Percentiles rank a stretch among this genome's conserved stretches.
Conservation (phyloP, 2,329 filamentous ascomycete species). For the Cordyceps fumosorosea region DNA sequence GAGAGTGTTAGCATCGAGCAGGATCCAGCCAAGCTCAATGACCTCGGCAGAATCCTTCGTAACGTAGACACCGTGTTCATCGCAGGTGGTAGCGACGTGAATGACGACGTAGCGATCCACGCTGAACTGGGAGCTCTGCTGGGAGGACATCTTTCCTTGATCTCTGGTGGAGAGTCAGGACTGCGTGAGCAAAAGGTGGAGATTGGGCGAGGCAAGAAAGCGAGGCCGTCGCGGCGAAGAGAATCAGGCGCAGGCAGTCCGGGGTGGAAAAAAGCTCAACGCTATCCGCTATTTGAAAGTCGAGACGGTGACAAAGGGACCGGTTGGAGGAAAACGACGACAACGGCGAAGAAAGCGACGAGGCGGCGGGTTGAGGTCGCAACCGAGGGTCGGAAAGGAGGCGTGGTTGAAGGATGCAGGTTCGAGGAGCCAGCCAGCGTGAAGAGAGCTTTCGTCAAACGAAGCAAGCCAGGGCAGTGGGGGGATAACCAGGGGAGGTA, state of each 20-base stretch:
- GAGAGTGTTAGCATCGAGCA: slow-evolving; percentile 83
- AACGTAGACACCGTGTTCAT: slow-evolving; percentile 98
- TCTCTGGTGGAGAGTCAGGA: slow-evolving; percentile 18
- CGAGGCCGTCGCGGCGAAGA: slow-evolving; percentile 8
- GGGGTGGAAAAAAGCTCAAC: slow-evolving; percentile 14
- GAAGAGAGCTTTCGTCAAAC: slow-evolving; percentile 9
- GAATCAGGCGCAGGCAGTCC: slow-evolving; percentile 1
- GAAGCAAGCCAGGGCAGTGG: neutral
- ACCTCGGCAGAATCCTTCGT: slow-evolving; percentile 99
- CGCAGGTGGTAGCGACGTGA: slow-evolving; percentile 96
- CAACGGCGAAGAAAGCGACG: neutral
- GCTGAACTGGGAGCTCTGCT: slow-evolving; percentile 52
- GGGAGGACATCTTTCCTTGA: slow-evolving; percentile 31
- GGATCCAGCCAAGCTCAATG: slow-evolving; percentile 97
- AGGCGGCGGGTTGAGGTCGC: neutral
- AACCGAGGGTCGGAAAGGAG: neutral
- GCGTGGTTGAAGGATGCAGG: neutral
- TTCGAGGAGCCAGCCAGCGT: slow-evolving; percentile 1
- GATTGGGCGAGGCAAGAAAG: slow-evolving; percentile 13
- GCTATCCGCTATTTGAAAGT: slow-evolving; percentile 13
- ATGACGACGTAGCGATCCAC: slow-evolving; percentile 97
- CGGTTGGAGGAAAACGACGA: too few species aligned
- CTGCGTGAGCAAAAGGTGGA: slow-evolving; percentile 17
- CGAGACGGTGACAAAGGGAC: neutral
- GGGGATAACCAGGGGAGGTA: slow-evolving; percentile 3